These are phyloP conservation scores for Rhizophagus clarus DNA, from an alignment of 192 early-diverging fungal species.

Conservation along the genomic window DNA sequence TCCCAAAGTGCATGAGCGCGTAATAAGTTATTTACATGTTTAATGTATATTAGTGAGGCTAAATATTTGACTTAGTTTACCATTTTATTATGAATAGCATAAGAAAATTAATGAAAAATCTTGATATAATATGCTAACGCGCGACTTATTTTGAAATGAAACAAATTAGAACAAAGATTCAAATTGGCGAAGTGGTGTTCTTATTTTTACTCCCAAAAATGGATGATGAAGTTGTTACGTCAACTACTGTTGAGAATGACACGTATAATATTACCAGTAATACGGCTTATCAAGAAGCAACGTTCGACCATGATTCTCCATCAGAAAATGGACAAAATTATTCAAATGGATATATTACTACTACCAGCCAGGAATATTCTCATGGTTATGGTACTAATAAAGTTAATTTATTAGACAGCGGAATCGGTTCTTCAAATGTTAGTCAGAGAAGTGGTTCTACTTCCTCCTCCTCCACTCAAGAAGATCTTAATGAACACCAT, in stretches of 20 bases:
- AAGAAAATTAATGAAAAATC: too few relatives aligned
- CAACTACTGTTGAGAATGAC: slow-evolving; percentile 20
- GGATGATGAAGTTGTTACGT: slow-evolving; percentile 41
- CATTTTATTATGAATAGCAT: not conserved
- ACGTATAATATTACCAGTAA: not conserved
- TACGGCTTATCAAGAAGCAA: slow-evolving; percentile 4
- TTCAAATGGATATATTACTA: slow-evolving; percentile 8
- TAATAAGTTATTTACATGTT: not conserved
- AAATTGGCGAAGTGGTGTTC: slow-evolving; percentile 82
- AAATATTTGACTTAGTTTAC: not conserved
- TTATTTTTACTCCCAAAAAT: slow-evolving; percentile 75
- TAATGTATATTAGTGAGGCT: not conserved
- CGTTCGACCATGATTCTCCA: not conserved
- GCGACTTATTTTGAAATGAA: slow-evolving; percentile 9
- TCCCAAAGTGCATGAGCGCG: not conserved
- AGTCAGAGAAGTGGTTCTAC: not conserved
- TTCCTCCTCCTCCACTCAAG: not conserved
- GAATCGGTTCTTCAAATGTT: not conserved
- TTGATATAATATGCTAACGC: not conserved
- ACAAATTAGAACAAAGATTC: slow-evolving; percentile 66
- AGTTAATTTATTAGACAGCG: not conserved
- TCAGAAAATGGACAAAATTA: not conserved
- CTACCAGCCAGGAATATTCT: not conserved
- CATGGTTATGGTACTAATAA: not conserved
- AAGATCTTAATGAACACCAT: not conserved